Evolutionary conservation across 2,329 filamentous ascomycete species (phyloP).

Genomic region (Ophiostoma ulmi): DNA sequence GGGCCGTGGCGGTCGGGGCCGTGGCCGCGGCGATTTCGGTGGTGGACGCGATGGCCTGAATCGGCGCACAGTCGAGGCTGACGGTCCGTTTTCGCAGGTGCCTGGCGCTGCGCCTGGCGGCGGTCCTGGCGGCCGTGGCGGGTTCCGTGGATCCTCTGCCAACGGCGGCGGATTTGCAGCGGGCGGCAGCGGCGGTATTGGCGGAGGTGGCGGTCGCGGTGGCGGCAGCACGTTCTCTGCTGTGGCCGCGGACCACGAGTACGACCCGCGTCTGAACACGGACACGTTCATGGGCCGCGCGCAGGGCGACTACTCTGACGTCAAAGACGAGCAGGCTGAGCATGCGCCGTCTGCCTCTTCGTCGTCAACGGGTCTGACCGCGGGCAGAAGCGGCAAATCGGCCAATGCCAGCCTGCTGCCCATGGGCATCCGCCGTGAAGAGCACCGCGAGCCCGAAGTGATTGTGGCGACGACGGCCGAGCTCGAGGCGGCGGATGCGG

Average conservation of each 20-base stretch:
- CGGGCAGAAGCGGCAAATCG: conserved; percentile 28
- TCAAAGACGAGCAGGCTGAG: conserved; percentile 42
- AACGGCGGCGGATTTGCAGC: conserved; percentile 25
- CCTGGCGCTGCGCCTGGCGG: conserved; percentile 24
- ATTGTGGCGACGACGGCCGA: conserved; percentile 54
- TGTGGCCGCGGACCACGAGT: conserved; percentile 35
- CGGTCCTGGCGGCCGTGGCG: conserved; percentile 14
- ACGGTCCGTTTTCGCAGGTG: conserved; percentile 37
- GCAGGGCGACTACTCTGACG: conserved; percentile 39
- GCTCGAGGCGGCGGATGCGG: conserved; percentile 46
- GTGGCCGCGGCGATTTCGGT: conserved; percentile 31
- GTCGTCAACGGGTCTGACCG: conserved; percentile 26
- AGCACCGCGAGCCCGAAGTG: conserved; percentile 51
- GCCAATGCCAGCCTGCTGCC: conserved; percentile 38
- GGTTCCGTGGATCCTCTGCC: conserved; percentile 22
- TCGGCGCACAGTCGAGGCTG: conserved; percentile 33
- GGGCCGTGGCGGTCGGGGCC: conserved; percentile 28
- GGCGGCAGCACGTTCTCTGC: conserved; percentile 23
- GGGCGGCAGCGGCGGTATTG: conserved; percentile 26
- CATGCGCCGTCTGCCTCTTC: neutral
- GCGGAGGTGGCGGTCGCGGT: conserved; percentile 18
- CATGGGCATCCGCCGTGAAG: conserved; percentile 52
- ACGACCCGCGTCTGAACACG: conserved; percentile 51
- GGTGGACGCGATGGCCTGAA: conserved; percentile 31
- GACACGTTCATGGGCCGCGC: conserved; percentile 48